Conservation (phyloP, 2,329 filamentous ascomycete species). For the Monosporascus sp. region DNA sequence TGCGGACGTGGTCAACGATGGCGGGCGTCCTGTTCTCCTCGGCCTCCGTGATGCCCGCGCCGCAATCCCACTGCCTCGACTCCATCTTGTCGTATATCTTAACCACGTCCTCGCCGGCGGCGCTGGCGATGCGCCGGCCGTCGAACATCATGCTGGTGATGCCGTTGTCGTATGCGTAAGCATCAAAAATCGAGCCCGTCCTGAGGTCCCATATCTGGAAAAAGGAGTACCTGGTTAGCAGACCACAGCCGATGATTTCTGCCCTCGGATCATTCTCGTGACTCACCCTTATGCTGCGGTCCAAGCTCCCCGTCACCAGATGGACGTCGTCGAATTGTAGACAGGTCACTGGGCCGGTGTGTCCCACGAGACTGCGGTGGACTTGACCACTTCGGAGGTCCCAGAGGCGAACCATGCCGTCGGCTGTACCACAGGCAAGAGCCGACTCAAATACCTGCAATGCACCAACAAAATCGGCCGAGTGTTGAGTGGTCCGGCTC, state of each 20-base stretch:
- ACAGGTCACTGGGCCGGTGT: conserved; percentile 90
- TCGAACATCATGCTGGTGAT: conserved; percentile 99
- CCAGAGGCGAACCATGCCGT: conserved; percentile 96
- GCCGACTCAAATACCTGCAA: conserved; percentile 95
- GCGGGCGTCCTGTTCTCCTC: conserved; percentile 60
- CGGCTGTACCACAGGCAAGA: conserved; percentile 90
- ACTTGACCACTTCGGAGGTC: conserved; percentile 95
- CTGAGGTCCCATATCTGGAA: conserved; percentile 94
- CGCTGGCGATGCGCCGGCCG: conserved; percentile 77
- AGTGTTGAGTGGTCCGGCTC: conserved; percentile 56
- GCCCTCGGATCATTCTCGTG: not conserved
- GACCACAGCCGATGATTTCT: not conserved
- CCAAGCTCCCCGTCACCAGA: conserved; percentile 85
- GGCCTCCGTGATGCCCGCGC: conserved; percentile 68
- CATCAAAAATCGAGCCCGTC: conserved; percentile 91
- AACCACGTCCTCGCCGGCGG: conserved; percentile 86
- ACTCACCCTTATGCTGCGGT: conserved; percentile 89
- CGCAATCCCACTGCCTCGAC: conserved; percentile 93
- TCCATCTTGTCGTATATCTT: conserved; percentile 99
- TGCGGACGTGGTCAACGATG: conserved; percentile 77
- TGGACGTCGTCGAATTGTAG: conserved; percentile 96
- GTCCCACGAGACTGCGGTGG: conserved; percentile 90
- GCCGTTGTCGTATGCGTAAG: conserved; percentile 88
- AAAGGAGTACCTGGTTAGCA: conserved; percentile 20
- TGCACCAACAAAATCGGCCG: conserved; percentile 89